phyloP scores from a whole-genome alignment of 106 monocot genomes.

The Amphibolis antarctica region DNA sequence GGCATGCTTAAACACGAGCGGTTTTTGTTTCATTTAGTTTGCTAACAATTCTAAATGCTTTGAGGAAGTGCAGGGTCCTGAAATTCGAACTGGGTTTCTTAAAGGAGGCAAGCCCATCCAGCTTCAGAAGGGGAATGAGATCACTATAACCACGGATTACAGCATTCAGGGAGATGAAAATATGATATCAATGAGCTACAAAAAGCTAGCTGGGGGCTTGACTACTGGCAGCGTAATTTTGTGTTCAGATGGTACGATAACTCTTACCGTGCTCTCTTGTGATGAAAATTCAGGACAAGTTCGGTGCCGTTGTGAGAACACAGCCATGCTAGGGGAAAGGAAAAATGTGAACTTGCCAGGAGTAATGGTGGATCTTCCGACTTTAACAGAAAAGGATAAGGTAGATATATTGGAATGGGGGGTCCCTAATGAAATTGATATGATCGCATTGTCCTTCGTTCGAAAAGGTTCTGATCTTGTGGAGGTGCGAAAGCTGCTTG shows the following conservation, averaged over 20 bases:
- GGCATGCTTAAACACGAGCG: too few species aligned
- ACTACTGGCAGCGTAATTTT: slow-evolving; percentile 66
- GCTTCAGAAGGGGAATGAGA: slow-evolving; percentile 67
- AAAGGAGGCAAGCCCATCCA: slow-evolving; percentile 82
- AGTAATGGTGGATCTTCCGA: slow-evolving; percentile 80
- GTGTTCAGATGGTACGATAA: slow-evolving; percentile 85
- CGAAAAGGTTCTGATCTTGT: slow-evolving; percentile 90
- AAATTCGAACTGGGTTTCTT: slow-evolving; percentile 90
- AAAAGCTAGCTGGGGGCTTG: slow-evolving; percentile 72
- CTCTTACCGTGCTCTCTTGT: slow-evolving; percentile 62
- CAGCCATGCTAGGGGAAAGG: slow-evolving; percentile 71
- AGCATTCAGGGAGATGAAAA: slow-evolving; percentile 65
- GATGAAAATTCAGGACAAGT: slow-evolving; percentile 57
- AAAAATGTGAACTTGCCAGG: slow-evolving; percentile 97
- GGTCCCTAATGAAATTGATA: slow-evolving; percentile 80
- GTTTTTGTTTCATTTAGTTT: neutral
- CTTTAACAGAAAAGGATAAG: slow-evolving; percentile 83
- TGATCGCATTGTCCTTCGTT: slow-evolving; percentile 90
- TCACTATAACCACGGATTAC: slow-evolving; percentile 80
- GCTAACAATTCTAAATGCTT: neutral
- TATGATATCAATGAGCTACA: slow-evolving; percentile 88
- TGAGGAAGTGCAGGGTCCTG: slow-evolving; percentile 54
- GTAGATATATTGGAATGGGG: slow-evolving; percentile 87
- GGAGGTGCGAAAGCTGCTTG: slow-evolving; percentile 66
- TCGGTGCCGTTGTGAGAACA: slow-evolving; percentile 78